Evolutionary conservation across 352 stramenopile species (phyloP), one percentile per base, ranked within the genome.

Genomic region (Globisporangium nunn): DNA sequence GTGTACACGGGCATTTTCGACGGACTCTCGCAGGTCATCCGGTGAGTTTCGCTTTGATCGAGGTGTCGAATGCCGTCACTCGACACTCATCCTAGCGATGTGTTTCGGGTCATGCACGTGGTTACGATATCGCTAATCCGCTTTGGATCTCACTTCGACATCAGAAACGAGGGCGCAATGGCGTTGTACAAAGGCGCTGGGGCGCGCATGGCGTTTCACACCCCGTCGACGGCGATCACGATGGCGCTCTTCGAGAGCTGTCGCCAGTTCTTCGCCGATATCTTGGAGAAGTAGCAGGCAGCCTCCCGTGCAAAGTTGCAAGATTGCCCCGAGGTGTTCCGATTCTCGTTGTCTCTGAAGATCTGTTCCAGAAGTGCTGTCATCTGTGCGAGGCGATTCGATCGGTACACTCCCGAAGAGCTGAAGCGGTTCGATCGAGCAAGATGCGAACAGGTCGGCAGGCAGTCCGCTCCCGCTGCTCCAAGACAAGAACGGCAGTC

Each of bases 171-270:
- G 56, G 97, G 96, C 17, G 44, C 97, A 18, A 30, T 76, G 44
- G 96, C 92, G 5, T 64, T 99, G 12, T 98, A 97, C 72, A 95
- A 97, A 66, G 97, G 97, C 3, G 92, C 95, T 6, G 91, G 87
- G 45, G 95, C 96, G 3, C 87, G 96, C 31, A 83, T 99, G 49
- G 74, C 94, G 6, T 98, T 98, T 71, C 94, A 98, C 68, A 90
- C 93, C 1, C 96, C 96, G 39, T 96, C 90, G 8, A 99, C 92
- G 3, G 97, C 95, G 43, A 95, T 99, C 51, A 98, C 96, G 12
- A 99, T 99, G 93, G 96, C 93, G 29, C 77, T 93, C 6, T 99
- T 97, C 56, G 96, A 99, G 68, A 95, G 81, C 50, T 97, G 78
- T 44, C 73, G 78, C 18, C 75, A 62, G 2, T 70, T 85, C 11